phyloP scores from a whole-genome alignment of 352 stramenopile genomes.

The Globisporangium nagaii region DNA sequence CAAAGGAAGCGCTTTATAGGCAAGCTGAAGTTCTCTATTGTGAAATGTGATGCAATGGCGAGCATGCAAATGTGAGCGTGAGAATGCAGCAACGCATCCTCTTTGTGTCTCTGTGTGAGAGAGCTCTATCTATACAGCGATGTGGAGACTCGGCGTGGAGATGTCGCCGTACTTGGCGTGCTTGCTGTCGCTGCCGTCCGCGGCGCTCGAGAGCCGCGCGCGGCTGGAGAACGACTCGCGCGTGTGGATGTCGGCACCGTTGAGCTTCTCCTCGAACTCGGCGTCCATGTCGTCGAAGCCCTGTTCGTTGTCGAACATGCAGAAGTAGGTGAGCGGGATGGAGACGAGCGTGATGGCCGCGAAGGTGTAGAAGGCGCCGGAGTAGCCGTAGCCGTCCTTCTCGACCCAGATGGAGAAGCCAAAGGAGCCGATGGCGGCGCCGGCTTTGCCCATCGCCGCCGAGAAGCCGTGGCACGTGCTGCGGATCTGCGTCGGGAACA shows the following conservation, averaged over 20 bases:
- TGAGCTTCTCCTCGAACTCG: constrained; percentile 36
- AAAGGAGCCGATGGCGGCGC: constrained; percentile 70
- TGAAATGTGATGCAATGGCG: too few species aligned
- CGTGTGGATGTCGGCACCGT: constrained; percentile 3
- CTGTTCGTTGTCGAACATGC: constrained; percentile 58
- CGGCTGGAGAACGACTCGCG: constrained; percentile 10
- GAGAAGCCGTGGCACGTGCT: constrained; percentile 87
- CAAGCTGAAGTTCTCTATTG: too few species aligned
- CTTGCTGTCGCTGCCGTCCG: constrained; percentile 3
- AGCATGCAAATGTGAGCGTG: too few species aligned
- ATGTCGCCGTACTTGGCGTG: constrained; percentile 10
- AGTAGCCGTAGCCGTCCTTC: constrained; percentile 50
- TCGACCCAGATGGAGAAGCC: constrained; percentile 63
- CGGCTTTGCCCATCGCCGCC: constrained; percentile 80
- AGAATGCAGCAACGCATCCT: too few species aligned
- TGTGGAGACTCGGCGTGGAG: constrained; percentile 1
- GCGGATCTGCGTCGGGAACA: constrained; percentile 80
- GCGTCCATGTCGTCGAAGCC: constrained; percentile 51
- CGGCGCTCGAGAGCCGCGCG: background rate
- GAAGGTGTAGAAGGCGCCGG: constrained; percentile 57
- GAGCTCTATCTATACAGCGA: constrained; percentile 8
- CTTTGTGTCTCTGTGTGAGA: too few species aligned
- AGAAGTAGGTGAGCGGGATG: constrained; percentile 59
- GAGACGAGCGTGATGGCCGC: constrained; percentile 41
- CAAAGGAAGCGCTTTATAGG: too few species aligned